Percentiles rank a stretch among this genome's conserved stretches.
These are phyloP conservation scores for Meyerozyma guilliermondii DNA, from an alignment of 1,139 yeast genomes.

Conservation along the genomic window DNA sequence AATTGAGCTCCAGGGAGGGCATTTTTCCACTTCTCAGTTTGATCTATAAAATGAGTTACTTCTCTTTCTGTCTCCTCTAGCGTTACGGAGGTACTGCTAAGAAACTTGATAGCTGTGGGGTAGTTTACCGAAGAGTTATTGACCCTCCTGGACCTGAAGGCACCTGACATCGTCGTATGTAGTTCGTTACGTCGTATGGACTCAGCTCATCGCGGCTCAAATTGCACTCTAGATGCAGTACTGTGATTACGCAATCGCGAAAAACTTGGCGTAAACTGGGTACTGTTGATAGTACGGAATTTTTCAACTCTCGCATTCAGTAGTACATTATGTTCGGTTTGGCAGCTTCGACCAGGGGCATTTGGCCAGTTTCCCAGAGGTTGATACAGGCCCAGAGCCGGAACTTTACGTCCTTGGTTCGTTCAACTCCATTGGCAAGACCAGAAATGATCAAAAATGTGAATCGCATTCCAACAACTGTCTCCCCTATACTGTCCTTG, in stretches of 20 bases:
- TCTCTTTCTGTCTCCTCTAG: slow-evolving; percentile 42
- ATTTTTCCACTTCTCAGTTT: slow-evolving; percentile 14
- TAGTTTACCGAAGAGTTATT: slow-evolving; percentile 44
- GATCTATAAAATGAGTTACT: slow-evolving; percentile 42
- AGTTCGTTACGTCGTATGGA: neutral
- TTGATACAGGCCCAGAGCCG: neutral
- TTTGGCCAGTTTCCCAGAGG: neutral
- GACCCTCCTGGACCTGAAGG: slow-evolving; percentile 25
- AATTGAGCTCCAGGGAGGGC: slow-evolving; percentile 6
- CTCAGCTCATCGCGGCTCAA: neutral
- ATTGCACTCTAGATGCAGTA: neutral
- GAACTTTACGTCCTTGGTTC: neutral
- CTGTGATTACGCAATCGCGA: neutral
- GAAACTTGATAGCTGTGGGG: slow-evolving; percentile 41
- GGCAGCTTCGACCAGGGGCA: neutral
- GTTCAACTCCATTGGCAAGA: neutral
- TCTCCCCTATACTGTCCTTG: slow-evolving; percentile 19
- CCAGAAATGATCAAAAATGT: neutral
- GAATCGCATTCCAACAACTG: neutral
- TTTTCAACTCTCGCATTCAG: neutral
- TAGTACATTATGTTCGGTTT: neutral
- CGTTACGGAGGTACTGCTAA: slow-evolving; percentile 20
- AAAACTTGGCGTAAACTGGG: neutral
- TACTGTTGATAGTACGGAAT: neutral
- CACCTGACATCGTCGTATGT: neutral